A percentile compares a stretch with the other conserved stretches of the same genome.
phyloP scores from a whole-genome alignment of 495 filamentous ascomycete genomes.

The Bacidia gigantensis region DNA sequence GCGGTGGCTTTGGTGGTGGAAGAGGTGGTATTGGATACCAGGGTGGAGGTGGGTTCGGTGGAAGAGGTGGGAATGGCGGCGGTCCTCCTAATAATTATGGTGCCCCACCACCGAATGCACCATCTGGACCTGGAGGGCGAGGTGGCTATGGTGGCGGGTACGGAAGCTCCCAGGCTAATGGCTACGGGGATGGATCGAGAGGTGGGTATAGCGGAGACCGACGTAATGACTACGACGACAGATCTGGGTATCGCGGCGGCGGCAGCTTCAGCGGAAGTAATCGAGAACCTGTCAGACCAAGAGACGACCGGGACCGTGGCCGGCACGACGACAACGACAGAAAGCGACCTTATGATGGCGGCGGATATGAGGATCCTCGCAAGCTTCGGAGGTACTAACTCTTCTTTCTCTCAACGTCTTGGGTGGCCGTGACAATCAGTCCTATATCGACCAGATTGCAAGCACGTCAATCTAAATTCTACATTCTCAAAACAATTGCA shows the following conservation, averaged over 20 bases:
- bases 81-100: constrained; percentile 33
- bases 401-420: no score
- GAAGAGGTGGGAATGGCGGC: constrained; percentile 31
- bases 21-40: constrained; percentile 45
- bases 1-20: constrained; percentile 31
- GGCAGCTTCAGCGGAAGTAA: constrained; percentile 40
- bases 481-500: no score
- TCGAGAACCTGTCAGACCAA: constrained; percentile 37
- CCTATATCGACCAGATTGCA: no score
- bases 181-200: constrained; percentile 20
- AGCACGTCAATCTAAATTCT: no score
- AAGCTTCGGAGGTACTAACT: constrained; percentile 67
- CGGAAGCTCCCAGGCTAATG: constrained; percentile 25
- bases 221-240: constrained; percentile 25
- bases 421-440: no score
- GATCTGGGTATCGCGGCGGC: constrained; percentile 22
- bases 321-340: constrained; percentile 46
- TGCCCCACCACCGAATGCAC: constrained; percentile 59
- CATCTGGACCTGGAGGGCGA: constrained; percentile 61
- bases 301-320: constrained; percentile 37
- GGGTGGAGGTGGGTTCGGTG: constrained; percentile 44
- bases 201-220: constrained; percentile 29
- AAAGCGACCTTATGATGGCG: constrained; percentile 44
- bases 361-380: constrained; percentile 60
- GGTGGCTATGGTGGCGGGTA: constrained; percentile 33